Percentiles rank a stretch among this genome's conserved stretches.
Evolutionary conservation across 352 stramenopile genomes (phyloP).

Genomic region (Phytophthora quininea): DNA sequence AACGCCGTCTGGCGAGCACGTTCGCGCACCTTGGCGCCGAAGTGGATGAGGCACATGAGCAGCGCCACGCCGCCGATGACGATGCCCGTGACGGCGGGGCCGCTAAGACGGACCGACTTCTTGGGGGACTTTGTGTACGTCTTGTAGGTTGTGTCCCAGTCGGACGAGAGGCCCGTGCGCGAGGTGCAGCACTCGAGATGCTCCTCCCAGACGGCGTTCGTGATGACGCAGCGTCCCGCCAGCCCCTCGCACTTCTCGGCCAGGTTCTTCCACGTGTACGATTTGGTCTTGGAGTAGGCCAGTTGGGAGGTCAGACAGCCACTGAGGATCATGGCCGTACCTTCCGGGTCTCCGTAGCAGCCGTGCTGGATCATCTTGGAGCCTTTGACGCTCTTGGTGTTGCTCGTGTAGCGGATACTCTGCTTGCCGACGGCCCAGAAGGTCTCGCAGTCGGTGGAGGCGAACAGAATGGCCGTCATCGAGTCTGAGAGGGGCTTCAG

Average conservation of each 20-base stretch:
- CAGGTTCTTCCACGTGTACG: constrained; percentile 85
- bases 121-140: constrained; percentile 63
- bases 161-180: constrained; percentile 48
- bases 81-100: constrained; percentile 75
- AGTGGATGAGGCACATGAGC: constrained; percentile 84
- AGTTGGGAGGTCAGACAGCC: constrained; percentile 81
- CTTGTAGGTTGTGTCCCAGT: constrained; percentile 80
- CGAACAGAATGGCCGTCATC: constrained; percentile 78
- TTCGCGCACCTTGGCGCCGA: constrained; percentile 82
- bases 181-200: constrained; percentile 84
- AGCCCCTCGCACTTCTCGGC: constrained; percentile 81
- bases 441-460: constrained; percentile 83
- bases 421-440: constrained; percentile 87
- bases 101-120: constrained; percentile 63
- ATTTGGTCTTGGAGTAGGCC: constrained; percentile 79
- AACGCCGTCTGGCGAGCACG: constrained; percentile 82
- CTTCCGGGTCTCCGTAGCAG: constrained; percentile 74
- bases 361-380: constrained; percentile 86
- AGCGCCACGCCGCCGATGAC: constrained; percentile 85
- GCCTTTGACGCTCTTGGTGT: constrained; percentile 73
- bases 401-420: constrained; percentile 74
- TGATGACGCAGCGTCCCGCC: constrained; percentile 80
- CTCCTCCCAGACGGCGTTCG: constrained; percentile 85
- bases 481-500: constrained; percentile 50
- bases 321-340: constrained; percentile 73